A percentile compares a stretch with the other conserved stretches of the same genome.
Evolutionary conservation across 768 basidiomycete species (phyloP).

Genomic region (Boletus reticuloceps): DNA sequence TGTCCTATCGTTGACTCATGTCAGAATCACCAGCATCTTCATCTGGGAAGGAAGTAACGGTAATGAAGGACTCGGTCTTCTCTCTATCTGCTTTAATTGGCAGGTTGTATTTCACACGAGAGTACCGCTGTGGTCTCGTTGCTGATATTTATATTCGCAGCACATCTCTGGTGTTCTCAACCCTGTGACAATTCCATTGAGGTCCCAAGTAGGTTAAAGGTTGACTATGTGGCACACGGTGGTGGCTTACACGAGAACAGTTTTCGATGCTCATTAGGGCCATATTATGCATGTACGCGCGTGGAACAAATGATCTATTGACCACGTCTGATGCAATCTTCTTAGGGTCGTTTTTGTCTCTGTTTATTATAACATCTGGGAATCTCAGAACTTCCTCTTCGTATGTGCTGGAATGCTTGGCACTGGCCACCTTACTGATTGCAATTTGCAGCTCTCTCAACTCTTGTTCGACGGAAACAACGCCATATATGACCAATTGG

Average conservation of each 20-base stretch:
- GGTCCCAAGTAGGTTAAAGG: slow-evolving; percentile 38
- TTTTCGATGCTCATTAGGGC: slow-evolving; percentile 51
- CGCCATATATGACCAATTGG: too few species aligned
- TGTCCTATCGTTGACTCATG: not conserved
- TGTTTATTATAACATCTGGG: slow-evolving; percentile 53
- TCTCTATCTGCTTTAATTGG: slow-evolving; percentile 63
- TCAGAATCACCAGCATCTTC: slow-evolving; percentile 31
- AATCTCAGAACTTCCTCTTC: slow-evolving; percentile 60
- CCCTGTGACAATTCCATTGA: slow-evolving; percentile 53
- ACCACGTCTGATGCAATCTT: not conserved
- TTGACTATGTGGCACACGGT: not conserved
- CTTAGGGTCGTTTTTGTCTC: slow-evolving; percentile 32
- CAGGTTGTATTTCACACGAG: slow-evolving; percentile 37
- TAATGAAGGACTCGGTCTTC: slow-evolving; percentile 61
- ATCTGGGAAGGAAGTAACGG: slow-evolving; percentile 47
- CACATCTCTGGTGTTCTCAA: slow-evolving; percentile 33
- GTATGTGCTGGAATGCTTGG: slow-evolving; percentile 20
- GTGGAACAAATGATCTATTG: not conserved
- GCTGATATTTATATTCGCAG: slow-evolving; percentile 4
- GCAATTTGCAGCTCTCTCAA: slow-evolving; percentile 9
- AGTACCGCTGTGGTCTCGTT: not conserved
- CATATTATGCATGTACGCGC: slow-evolving; percentile 50
- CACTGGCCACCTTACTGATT: not conserved
- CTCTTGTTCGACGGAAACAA: slow-evolving; percentile 39
- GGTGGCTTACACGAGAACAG: slow-evolving; percentile 8